These are phyloP conservation scores for Irpex sp. DNA, from an alignment of 1,284 basidiomycete genomes.

Conservation along the genomic window DNA sequence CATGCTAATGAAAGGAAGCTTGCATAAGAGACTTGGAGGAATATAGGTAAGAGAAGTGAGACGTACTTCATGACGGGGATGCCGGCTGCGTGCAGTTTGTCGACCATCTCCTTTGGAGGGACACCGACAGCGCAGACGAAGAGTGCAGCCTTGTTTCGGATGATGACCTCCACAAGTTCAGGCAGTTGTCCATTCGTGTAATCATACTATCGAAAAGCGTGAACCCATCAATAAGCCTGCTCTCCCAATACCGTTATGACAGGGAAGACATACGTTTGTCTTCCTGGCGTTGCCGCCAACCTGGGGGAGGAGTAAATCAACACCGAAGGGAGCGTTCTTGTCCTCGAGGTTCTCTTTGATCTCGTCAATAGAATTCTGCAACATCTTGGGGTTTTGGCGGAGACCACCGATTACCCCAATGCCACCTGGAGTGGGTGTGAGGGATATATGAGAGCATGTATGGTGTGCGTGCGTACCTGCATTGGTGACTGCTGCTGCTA, in stretches of 20 bases:
- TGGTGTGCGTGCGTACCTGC: conserved; percentile 42
- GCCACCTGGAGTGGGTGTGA: conserved; percentile 45
- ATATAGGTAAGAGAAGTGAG: not conserved
- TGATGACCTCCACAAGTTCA: conserved; percentile 77
- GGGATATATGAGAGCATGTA: not conserved
- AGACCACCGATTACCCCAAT: conserved; percentile 86
- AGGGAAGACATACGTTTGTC: conserved; percentile 56
- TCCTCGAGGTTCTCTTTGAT: conserved; percentile 69
- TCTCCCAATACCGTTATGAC: too few species aligned
- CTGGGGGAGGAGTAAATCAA: conserved; percentile 81
- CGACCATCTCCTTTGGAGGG: conserved; percentile 79
- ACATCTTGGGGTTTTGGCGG: conserved; percentile 64
- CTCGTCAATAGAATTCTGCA: conserved; percentile 60
- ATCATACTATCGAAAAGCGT: conserved; percentile 46
- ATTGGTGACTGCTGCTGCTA: conserved; percentile 80
- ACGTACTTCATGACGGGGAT: conserved; percentile 84
- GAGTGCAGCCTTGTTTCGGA: conserved; percentile 68
- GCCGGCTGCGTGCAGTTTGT: conserved; percentile 75
- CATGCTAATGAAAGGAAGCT: conserved; percentile 51
- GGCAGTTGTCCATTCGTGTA: conserved; percentile 76
- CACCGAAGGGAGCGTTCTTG: conserved; percentile 75
- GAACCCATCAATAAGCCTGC: too few species aligned
- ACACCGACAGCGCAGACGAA: conserved; percentile 88
- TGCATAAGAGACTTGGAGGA: not conserved
- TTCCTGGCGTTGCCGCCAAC: conserved; percentile 76